phyloP scores from a whole-genome alignment of 768 basidiomycete species.

The Leucogyrophana mollusca region DNA sequence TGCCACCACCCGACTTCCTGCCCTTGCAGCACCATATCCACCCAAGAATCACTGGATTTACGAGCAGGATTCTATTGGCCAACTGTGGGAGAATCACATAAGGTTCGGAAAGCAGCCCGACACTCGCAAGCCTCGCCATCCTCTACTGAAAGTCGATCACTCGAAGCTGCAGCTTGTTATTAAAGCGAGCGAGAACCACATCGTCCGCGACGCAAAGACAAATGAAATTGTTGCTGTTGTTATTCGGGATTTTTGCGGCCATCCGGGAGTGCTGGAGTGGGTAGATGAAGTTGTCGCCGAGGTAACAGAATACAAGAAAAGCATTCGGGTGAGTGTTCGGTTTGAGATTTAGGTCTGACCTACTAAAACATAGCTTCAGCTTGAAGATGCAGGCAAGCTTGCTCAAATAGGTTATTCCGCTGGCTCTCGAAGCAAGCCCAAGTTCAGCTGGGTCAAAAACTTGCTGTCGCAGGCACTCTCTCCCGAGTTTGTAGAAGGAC shows the following conservation, averaged over 20 bases:
- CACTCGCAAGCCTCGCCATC: not conserved
- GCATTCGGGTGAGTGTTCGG: not conserved
- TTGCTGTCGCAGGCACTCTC: too few relatives aligned
- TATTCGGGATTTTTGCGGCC: not conserved
- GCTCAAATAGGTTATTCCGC: not conserved
- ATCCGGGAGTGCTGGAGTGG: not conserved
- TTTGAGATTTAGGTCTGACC: not conserved
- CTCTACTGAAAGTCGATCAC: not conserved
- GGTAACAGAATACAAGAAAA: not conserved
- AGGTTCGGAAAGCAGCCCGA: not conserved
- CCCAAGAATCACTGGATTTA: not conserved
- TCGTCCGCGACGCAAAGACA: not conserved
- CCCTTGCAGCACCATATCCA: too few relatives aligned
- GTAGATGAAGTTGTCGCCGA: not conserved
- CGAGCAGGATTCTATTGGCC: not conserved
- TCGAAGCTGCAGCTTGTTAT: not conserved
- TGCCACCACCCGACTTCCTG: too few relatives aligned
- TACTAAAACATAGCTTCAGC: not conserved
- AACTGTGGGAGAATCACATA: not conserved
- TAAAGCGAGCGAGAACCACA: not conserved
- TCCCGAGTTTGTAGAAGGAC: too few relatives aligned
- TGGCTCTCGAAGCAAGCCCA: not conserved
- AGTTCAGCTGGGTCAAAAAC: too few relatives aligned
- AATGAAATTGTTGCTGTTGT: not conserved
- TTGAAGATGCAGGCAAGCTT: not conserved